Conservation (phyloP, 768 basidiomycete genomes). For the Phanerodontia chrysosporium region DNA sequence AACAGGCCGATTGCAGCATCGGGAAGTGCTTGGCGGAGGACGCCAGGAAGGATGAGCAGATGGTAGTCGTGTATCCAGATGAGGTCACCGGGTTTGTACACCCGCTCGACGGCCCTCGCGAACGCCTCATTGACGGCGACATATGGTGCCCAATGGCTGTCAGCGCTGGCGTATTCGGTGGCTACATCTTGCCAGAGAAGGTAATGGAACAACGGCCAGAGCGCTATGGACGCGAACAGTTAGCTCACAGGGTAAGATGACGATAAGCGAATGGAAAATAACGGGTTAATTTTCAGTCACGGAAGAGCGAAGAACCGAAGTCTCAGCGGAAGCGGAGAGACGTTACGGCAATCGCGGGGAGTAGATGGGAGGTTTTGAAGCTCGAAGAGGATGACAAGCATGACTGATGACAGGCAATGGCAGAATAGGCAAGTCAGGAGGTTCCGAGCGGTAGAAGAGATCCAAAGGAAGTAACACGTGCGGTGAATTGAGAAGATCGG, state of each 20-base stretch:
- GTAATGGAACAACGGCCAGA: slow-evolving; percentile 99
- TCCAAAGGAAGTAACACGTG: slow-evolving; percentile 42
- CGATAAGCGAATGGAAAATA: slow-evolving; percentile 49
- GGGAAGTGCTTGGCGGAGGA: slow-evolving; percentile 69
- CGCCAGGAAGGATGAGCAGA: slow-evolving; percentile 82
- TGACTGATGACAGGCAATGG: neutral
- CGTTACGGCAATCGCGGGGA: neutral
- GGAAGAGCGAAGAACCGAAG: neutral
- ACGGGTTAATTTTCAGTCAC: slow-evolving; percentile 24
- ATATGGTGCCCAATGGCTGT: slow-evolving; percentile 78
- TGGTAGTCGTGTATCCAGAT: slow-evolving; percentile 97
- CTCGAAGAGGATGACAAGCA: neutral
- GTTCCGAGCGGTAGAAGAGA: slow-evolving; percentile 36
- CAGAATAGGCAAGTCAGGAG: slow-evolving; percentile 3
- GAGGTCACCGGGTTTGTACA: slow-evolving; percentile 81
- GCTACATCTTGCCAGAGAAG: slow-evolving; percentile 97
- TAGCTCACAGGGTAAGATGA: neutral
- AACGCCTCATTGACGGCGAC: slow-evolving; percentile 81
- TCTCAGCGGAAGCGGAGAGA: neutral
- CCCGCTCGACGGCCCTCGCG: slow-evolving; percentile 65
- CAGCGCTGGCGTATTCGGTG: slow-evolving; percentile 82
- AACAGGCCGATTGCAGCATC: slow-evolving; percentile 83
- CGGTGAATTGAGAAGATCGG: slow-evolving; percentile 4
- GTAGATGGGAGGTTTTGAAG: neutral
- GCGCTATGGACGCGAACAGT: slow-evolving; percentile 41